phyloP scores from a whole-genome alignment of 2,329 filamentous ascomycete species.

The Colletotrichum shisoi region DNA sequence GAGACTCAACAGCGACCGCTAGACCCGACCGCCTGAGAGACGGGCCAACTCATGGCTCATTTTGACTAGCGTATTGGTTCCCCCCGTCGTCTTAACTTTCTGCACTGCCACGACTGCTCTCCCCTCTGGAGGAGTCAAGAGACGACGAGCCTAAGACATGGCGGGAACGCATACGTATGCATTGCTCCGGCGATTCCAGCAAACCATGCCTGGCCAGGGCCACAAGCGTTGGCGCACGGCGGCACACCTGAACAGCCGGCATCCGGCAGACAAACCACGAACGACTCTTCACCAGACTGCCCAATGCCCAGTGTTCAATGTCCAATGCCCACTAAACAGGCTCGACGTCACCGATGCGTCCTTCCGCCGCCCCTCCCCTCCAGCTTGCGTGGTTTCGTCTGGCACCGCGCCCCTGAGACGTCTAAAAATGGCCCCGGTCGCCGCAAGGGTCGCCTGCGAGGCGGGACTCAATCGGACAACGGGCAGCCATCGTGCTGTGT shows the following conservation, averaged over 20 bases:
- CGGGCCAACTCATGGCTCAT: conserved; percentile 18
- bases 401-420: conserved; percentile 33
- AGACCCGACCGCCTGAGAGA: neutral
- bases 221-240: conserved; percentile 3
- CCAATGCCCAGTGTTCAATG: neutral
- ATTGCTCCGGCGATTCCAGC: conserved; percentile 9
- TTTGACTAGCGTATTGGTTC: conserved; percentile 9
- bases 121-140: neutral
- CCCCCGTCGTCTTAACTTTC: conserved; percentile 19
- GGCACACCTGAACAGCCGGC: conserved; percentile 21
- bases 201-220: conserved; percentile 18
- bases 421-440: conserved; percentile 31
- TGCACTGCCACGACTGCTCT: conserved; percentile 32
- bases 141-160: conserved; percentile 13
- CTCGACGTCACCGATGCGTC: conserved; percentile 27
- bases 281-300: conserved; percentile 2
- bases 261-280: conserved; percentile 7
- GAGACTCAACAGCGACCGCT: neutral
- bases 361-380: neutral
- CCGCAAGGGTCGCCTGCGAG: neutral
- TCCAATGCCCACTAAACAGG: conserved; percentile 18
- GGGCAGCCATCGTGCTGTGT: neutral
- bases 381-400: conserved; percentile 23
- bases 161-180: conserved; percentile 27
- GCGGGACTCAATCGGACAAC: conserved; percentile 1